Evolutionary conservation across 768 basidiomycete genomes (phyloP).

Genomic region (Russula olivacea): DNA sequence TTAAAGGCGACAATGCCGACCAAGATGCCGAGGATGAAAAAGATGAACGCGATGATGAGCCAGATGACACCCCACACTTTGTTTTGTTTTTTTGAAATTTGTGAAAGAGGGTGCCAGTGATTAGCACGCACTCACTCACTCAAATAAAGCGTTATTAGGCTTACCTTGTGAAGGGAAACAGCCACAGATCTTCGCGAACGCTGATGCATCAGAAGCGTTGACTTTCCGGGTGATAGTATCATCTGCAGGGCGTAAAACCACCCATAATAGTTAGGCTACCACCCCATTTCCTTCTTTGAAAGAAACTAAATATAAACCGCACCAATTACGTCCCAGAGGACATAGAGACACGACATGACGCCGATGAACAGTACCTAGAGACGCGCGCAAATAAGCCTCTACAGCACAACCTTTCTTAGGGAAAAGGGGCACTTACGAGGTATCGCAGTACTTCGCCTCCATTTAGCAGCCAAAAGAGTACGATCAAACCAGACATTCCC

Average conservation of each 20-base stretch:
- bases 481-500: constrained; percentile 72
- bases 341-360: constrained; percentile 83
- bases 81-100: constrained; percentile 37
- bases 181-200: constrained; percentile 78
- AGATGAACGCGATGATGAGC: constrained; percentile 67
- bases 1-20: constrained; percentile 81
- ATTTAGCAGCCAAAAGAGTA: constrained; percentile 79
- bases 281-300: neutral
- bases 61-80: constrained; percentile 87
- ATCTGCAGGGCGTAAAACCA: constrained; percentile 40
- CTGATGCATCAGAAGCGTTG: constrained; percentile 82
- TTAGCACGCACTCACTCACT: neutral
- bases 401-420: neutral
- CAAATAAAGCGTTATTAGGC: neutral
- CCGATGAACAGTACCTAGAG: constrained; percentile 72
- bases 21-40: constrained; percentile 70
- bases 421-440: constrained; percentile 43
- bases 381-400: neutral
- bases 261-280: neutral
- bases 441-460: constrained; percentile 72
- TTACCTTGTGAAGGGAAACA: constrained; percentile 79
- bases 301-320: constrained; percentile 28
- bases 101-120: neutral
- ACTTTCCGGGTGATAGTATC: constrained; percentile 81
- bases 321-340: constrained; percentile 85